Evolutionary conservation across 495 filamentous ascomycete species (phyloP).

Genomic region (Xylaria bambusicola): DNA sequence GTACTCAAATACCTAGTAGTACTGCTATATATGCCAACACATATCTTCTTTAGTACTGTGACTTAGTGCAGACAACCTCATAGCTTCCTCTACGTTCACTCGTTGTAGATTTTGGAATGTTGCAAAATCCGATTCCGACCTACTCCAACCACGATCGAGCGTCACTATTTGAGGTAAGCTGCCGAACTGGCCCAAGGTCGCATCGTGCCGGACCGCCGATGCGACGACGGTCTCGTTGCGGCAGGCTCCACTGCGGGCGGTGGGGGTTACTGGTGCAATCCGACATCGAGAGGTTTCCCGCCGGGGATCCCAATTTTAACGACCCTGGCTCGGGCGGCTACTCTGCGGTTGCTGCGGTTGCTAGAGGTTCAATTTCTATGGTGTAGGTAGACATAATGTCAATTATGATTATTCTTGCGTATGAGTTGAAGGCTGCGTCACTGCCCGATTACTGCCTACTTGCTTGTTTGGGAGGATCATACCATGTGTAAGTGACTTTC

Average conservation of each 20-base stretch:
- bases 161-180: conserved; percentile 16
- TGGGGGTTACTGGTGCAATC: conserved; percentile 21
- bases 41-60: no score
- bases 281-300: conserved; percentile 5
- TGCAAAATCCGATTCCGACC: neutral
- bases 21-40: no score
- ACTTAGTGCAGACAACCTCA: no score
- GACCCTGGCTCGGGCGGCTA: neutral
- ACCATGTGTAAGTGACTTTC: neutral
- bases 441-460: neutral
- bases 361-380: neutral
- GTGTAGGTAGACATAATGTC: neutral
- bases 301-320: conserved; percentile 2
- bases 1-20: no score
- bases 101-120: neutral
- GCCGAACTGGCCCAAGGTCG: conserved; percentile 25
- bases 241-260: conserved; percentile 12
- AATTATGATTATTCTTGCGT: conserved; percentile 5
- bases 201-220: conserved; percentile 15
- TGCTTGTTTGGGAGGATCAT: neutral
- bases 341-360: neutral
- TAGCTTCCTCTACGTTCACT: neutral
- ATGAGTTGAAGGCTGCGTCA: conserved; percentile 7
- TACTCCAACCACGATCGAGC: conserved; percentile 13
- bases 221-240: conserved; percentile 3